A percentile compares a stretch with the other conserved stretches of the same genome.
Conservation (phyloP, 805 yeast species). For the Candida loeiensis region DNA sequence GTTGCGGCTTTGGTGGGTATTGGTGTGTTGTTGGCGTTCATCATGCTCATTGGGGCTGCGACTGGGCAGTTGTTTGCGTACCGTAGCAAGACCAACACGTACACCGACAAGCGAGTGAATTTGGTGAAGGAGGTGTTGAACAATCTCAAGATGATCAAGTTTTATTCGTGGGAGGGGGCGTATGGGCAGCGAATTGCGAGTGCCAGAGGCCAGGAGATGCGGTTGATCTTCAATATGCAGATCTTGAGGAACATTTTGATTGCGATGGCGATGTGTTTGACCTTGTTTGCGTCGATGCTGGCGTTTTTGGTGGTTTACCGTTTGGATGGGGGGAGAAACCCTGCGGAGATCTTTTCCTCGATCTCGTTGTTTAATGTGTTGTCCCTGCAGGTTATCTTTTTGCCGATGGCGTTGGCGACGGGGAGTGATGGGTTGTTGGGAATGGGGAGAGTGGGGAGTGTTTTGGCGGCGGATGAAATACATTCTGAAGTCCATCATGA, state of each 20-base stretch:
- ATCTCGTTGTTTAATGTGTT: constrained; percentile 63
- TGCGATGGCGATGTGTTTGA: constrained; percentile 60
- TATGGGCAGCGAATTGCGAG: constrained; percentile 55
- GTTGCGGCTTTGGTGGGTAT: constrained; percentile 25
- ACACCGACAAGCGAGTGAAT: constrained; percentile 75
- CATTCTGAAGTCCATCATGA: too few species aligned
- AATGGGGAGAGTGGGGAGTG: constrained; percentile 51
- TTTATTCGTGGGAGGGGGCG: constrained; percentile 88
- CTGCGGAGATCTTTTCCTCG: constrained; percentile 69
- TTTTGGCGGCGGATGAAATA: constrained; percentile 68
- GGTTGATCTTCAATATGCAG: constrained; percentile 41
- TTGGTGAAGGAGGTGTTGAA: constrained; percentile 74
- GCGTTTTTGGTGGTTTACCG: constrained; percentile 40
- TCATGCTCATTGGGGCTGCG: constrained; percentile 42
- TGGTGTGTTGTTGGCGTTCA: constrained; percentile 19
- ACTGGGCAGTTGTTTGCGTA: constrained; percentile 51
- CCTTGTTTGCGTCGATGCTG: constrained; percentile 69
- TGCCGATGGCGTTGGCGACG: constrained; percentile 68
- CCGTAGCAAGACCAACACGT: constrained; percentile 46
- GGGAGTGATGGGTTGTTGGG: constrained; percentile 60
- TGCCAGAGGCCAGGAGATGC: constrained; percentile 61
- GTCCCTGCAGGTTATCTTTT: constrained; percentile 58
- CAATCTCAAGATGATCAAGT: constrained; percentile 78
- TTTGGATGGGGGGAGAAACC: constrained; percentile 28
- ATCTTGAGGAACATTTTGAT: constrained; percentile 67